These are phyloP conservation scores for Leptomonas pyrrhocoris DNA, from an alignment of 208 protist genomes.

Conservation along the genomic window DNA sequence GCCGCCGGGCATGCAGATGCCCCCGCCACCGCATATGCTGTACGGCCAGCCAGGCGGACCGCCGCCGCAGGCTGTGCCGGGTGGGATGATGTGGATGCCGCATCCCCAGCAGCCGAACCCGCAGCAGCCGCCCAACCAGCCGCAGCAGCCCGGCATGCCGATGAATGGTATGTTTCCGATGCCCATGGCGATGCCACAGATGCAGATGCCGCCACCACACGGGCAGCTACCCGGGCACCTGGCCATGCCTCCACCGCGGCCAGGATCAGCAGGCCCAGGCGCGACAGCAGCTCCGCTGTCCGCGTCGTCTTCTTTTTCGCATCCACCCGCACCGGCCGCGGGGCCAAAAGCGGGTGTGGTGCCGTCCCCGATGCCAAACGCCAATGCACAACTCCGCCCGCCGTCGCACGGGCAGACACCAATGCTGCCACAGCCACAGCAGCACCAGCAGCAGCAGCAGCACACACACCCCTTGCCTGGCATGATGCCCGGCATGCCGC, in stretches of 20 bases:
- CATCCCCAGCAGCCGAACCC: constrained; percentile 13
- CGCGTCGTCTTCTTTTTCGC: neutral
- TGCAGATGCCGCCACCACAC: constrained; percentile 25
- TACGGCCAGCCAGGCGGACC: constrained; percentile 3
- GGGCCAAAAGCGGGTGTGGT: constrained; percentile 2
- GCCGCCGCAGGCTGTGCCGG: neutral
- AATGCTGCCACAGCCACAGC: constrained; percentile 6
- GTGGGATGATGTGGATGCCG: constrained; percentile 26
- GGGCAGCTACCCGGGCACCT: neutral
- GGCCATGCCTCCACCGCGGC: neutral
- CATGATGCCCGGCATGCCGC: constrained; percentile 3
- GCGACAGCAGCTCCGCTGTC: too few relatives aligned
- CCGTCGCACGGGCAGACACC: neutral
- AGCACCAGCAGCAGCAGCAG: constrained; percentile 12
- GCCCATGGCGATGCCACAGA: constrained; percentile 18
- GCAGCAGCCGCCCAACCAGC: neutral
- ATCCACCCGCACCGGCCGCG: neutral
- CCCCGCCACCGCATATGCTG: constrained; percentile 8
- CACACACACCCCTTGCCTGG: neutral
- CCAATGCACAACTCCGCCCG: too few relatives aligned
- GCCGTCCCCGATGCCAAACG: constrained; percentile 7
- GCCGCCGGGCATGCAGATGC: constrained; percentile 35
- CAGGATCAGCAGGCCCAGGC: too few relatives aligned
- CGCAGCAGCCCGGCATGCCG: constrained; percentile 7
- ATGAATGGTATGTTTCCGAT: constrained; percentile 35